Evolutionary conservation across 2,329 filamentous ascomycete genomes (phyloP).

Genomic region (Arachnopeziza araneosa): DNA sequence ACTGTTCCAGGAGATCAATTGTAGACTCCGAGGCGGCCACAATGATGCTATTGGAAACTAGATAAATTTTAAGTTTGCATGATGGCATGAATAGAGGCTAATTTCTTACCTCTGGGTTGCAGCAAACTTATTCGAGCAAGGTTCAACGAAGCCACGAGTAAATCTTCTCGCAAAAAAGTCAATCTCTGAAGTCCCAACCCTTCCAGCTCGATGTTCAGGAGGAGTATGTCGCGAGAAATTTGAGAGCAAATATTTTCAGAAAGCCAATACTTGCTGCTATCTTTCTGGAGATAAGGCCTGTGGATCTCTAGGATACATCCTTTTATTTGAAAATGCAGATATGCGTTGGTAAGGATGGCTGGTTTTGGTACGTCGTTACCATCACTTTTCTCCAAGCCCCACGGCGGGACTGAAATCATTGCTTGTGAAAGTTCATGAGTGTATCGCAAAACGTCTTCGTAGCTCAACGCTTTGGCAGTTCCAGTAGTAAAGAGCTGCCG

Average conservation of each 20-base stretch:
- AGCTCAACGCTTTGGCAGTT: slow-evolving; percentile 49
- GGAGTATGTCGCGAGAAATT: slow-evolving; percentile 54
- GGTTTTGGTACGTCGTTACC: slow-evolving; percentile 18
- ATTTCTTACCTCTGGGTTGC: slow-evolving; percentile 40
- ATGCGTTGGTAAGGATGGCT: slow-evolving; percentile 50
- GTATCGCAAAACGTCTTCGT: slow-evolving; percentile 56
- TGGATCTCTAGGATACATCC: slow-evolving; percentile 59
- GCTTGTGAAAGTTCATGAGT: slow-evolving; percentile 56
- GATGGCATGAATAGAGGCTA: neutral
- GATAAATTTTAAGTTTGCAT: slow-evolving; percentile 9
- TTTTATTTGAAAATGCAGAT: slow-evolving; percentile 54
- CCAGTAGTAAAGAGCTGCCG: slow-evolving; percentile 35
- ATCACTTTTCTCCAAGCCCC: slow-evolving; percentile 40
- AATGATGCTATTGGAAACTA: slow-evolving; percentile 53
- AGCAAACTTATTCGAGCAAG: slow-evolving; percentile 56
- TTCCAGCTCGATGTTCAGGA: slow-evolving; percentile 55
- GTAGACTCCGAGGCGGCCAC: slow-evolving; percentile 57
- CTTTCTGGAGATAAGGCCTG: slow-evolving; percentile 54
- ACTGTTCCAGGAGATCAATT: slow-evolving; percentile 55
- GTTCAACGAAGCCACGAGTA: slow-evolving; percentile 54
- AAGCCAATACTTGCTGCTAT: slow-evolving; percentile 56
- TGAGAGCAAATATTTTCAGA: slow-evolving; percentile 61
- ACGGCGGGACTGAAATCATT: slow-evolving; percentile 54
- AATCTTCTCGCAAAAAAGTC: slow-evolving; percentile 56
- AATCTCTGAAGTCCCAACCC: slow-evolving; percentile 53